A percentile compares a stretch with the other conserved stretches of the same genome.
Conservation (phyloP, 148 eudicot species). For the Camellia granthamiana region DNA sequence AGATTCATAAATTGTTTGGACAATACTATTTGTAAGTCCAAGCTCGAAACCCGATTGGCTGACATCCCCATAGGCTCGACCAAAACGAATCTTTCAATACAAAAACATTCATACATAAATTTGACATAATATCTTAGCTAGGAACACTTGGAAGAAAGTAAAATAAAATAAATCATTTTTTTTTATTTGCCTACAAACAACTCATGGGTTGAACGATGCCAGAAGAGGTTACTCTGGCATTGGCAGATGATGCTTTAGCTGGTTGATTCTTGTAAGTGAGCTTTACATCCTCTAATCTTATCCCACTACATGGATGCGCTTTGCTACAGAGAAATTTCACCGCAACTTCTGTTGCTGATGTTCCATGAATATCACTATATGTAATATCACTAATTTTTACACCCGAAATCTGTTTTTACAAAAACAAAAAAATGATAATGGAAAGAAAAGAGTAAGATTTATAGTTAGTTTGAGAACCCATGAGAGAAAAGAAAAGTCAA, state of each 20-base stretch:
- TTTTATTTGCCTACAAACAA: constrained; percentile 18
- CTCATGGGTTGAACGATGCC: constrained; percentile 28
- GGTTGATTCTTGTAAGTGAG: constrained; percentile 25
- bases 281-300: constrained; percentile 36
- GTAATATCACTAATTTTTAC: constrained; percentile 40
- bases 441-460: not conserved
- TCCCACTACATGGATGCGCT: constrained; percentile 35
- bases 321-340: constrained; percentile 47
- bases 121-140: too few species aligned
- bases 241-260: constrained; percentile 22
- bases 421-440: constrained; percentile 6
- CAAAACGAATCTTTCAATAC: too few species aligned
- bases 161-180: too few species aligned
- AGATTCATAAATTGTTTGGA: too few species aligned
- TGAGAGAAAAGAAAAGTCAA: too few species aligned
- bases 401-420: constrained; percentile 31
- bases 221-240: constrained; percentile 34
- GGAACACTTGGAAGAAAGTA: too few species aligned
- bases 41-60: too few species aligned
- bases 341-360: constrained; percentile 36
- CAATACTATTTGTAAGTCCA: too few species aligned
- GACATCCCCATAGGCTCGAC: too few species aligned
- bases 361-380: constrained; percentile 38
- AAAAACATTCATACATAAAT: too few species aligned
- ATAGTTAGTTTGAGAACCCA: too few species aligned